Conservation (phyloP, 306 rosid species). For the Acacia crassicarpa region DNA sequence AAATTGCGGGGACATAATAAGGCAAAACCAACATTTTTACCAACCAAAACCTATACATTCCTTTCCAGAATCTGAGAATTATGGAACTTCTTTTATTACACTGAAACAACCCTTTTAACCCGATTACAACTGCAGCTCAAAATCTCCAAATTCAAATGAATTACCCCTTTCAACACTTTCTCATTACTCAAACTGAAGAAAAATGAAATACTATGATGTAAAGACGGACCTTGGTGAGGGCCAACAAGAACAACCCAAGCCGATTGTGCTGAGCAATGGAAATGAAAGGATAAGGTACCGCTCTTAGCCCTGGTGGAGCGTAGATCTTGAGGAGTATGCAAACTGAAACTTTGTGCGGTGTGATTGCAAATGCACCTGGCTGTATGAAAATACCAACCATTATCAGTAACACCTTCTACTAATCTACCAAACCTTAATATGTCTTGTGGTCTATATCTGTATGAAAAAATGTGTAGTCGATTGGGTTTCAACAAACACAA, state of each 20-base stretch:
- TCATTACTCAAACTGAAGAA: neutral
- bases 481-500: neutral
- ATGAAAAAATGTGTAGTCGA: neutral
- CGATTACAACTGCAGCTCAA: neutral
- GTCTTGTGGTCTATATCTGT: neutral
- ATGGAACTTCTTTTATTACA: neutral
- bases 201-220: neutral
- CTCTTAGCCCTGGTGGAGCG: slow-evolving; percentile 66
- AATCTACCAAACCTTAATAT: neutral
- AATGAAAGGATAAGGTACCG: slow-evolving; percentile 73
- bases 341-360: slow-evolving; percentile 89
- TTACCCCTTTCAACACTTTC: neutral
- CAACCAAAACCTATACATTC: neutral
- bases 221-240: slow-evolving; percentile 74
- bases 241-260: slow-evolving; percentile 71
- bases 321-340: slow-evolving; percentile 85
- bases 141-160: neutral
- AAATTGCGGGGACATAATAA: neutral
- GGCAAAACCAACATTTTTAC: neutral
- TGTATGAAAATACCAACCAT: slow-evolving; percentile 78
- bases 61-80: neutral
- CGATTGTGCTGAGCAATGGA: slow-evolving; percentile 81
- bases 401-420: neutral
- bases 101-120: neutral
- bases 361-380: slow-evolving; percentile 67